Percentiles rank a stretch among this genome's conserved stretches.
phyloP scores from a whole-genome alignment of 352 stramenopile species.

The Globisporangium nagaii region DNA sequence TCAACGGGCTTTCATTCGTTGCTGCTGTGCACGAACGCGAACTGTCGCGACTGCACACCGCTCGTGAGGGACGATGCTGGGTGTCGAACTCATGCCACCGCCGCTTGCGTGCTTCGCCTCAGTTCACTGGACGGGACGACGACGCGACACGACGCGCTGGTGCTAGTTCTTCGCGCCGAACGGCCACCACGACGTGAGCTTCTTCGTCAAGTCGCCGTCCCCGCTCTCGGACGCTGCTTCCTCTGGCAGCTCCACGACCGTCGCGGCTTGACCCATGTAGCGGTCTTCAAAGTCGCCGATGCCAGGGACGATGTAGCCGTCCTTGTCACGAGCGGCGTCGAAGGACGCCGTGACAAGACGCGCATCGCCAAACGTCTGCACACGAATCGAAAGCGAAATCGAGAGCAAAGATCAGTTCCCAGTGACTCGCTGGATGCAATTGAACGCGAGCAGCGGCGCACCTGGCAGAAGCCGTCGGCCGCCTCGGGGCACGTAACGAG shows the following conservation, averaged over 20 bases:
- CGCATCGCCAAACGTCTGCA: slow-evolving; percentile 61
- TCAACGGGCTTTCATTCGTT: no score
- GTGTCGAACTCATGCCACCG: no score
- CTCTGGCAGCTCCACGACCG: slow-evolving; percentile 24
- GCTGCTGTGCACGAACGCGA: no score
- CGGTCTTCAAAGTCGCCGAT: slow-evolving; percentile 74
- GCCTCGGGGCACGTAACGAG: slow-evolving; percentile 75
- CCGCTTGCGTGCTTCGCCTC: background rate
- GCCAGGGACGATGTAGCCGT: slow-evolving; percentile 62
- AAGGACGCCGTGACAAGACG: slow-evolving; percentile 77
- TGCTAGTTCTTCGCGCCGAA: slow-evolving; percentile 15
- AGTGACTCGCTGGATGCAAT: no score
- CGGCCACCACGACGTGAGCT: slow-evolving; percentile 34
- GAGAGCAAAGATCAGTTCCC: no score
- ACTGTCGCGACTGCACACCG: no score
- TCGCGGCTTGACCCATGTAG: slow-evolving; percentile 39
- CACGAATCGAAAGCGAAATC: no score
- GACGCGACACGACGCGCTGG: background rate
- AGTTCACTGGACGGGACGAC: background rate
- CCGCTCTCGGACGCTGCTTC: slow-evolving; percentile 24
- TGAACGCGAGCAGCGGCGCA: slow-evolving; percentile 5
- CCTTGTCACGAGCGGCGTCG: slow-evolving; percentile 46
- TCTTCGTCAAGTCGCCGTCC: slow-evolving; percentile 33
- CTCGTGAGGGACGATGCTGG: no score
- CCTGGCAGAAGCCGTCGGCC: slow-evolving; percentile 77